Base-by-base conservation (phyloP, 495 filamentous ascomycete species). In the Talaromyces wortmannii region DNA sequence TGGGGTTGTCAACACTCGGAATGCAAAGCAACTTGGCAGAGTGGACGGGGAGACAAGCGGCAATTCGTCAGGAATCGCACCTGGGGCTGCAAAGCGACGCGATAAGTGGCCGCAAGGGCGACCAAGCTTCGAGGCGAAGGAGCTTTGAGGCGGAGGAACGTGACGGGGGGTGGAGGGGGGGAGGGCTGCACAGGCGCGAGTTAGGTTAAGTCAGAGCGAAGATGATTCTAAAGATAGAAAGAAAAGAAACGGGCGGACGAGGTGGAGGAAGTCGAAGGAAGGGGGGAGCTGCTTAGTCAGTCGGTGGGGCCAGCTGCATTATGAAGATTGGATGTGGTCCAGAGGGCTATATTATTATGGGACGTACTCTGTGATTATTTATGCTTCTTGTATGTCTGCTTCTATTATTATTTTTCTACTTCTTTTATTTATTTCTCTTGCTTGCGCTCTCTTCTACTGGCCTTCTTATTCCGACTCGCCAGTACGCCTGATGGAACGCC, bases 151-250 rank as follows among this genome's bases (percentile, higher is more conserved):
- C 36, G 46, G 12, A 17, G 15, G 17, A 23, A 23, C 23, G 23
- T 23, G 23, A 23, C 17, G 44, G 45, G 44, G 44, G 50, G 23
- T n/a, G n/a, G 50, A 54, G 42, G 23, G n/a, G 17, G 29, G 53
- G 33, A 4, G 13, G 18, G 2, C 18, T 36, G 23, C 15, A 42
- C 18, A 32, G 17, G 30, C 49, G 17, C 15, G 49, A 23, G 15
- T 32, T 8, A 36, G 30, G 8, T 45, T 64, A 61, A 67, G 63
- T 57, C 63, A 62, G 53, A 63, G 61, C 66, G 65, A 64, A 59
- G 61, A 61, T 65, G 63, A 61, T 68, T 62, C 65, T 68, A 68
- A 66, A 66, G 62, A 46, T 46, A 46, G 44, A 46, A 53, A 58
- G 45, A 48, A 45, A 54, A 48, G 57, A 60, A 31, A 53, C 48